phyloP scores from a whole-genome alignment of 1,284 basidiomycete genomes.

The Cryptococcus maquisensis region DNA sequence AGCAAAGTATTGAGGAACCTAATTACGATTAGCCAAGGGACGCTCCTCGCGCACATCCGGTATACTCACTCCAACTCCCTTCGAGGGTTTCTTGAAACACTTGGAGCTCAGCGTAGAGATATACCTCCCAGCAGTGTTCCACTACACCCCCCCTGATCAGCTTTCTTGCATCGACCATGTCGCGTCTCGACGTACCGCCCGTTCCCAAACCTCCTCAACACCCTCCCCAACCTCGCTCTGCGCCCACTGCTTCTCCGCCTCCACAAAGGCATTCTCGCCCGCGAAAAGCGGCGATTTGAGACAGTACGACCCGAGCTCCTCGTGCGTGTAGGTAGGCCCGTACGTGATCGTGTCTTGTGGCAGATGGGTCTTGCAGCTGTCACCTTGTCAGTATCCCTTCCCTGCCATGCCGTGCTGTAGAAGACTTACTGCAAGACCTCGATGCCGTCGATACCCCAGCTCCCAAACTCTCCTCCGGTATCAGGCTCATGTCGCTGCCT shows the following conservation, averaged over 20 bases:
- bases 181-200: conserved; percentile 36
- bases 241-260: conserved; percentile 45
- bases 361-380: conserved; percentile 21
- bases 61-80: conserved; percentile 24
- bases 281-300: conserved; percentile 26
- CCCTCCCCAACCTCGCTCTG: conserved; percentile 47
- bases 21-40: background rate
- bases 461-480: conserved; percentile 34
- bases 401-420: background rate
- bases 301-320: conserved; percentile 41
- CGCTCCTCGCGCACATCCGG: background rate
- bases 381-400: background rate
- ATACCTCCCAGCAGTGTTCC: conserved; percentile 43
- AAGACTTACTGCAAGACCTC: conserved; percentile 42
- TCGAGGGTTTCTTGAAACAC: conserved; percentile 16
- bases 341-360: conserved; percentile 11
- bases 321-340: conserved; percentile 30
- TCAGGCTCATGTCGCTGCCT: conserved; percentile 45
- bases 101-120: conserved; percentile 36
- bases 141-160: conserved; percentile 20
- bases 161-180: background rate
- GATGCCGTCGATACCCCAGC: conserved; percentile 45
- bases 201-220: conserved; percentile 47
- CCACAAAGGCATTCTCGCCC: conserved; percentile 23
- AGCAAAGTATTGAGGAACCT: conserved; percentile 45